Evolutionary conservation across 192 early-diverging fungal genomes (phyloP).

Genomic region (Phycomyces nitens): DNA sequence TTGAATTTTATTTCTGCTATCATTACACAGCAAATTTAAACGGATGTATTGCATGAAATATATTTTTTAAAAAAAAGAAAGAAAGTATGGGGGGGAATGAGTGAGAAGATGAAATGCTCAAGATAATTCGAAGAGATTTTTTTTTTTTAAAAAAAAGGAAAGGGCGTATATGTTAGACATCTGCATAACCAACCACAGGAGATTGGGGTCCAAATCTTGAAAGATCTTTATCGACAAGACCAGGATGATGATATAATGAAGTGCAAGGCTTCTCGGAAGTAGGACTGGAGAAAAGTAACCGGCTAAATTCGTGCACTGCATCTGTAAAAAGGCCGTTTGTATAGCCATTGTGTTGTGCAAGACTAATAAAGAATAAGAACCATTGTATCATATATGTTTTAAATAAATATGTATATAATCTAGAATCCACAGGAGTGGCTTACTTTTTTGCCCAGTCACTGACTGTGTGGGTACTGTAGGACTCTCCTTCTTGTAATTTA

Average conservation of each 20-base stretch:
- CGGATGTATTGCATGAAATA: no score
- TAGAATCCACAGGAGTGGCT: no score
- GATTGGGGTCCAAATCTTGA: neutral
- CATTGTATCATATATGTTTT: no score
- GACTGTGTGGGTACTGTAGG: slow-evolving; percentile 74
- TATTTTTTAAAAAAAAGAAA: no score
- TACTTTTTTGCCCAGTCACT: slow-evolving; percentile 81
- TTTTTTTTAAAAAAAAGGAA: no score
- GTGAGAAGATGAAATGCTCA: neutral
- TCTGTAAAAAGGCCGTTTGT: slow-evolving; percentile 62
- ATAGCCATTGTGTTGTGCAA: slow-evolving; percentile 60
- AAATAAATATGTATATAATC: no score
- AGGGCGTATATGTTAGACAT: neutral
- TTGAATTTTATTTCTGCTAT: no score
- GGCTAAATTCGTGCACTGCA: slow-evolving; percentile 60
- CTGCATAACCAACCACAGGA: slow-evolving; percentile 12
- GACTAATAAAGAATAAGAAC: slow-evolving; percentile 20
- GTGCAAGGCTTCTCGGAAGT: neutral
- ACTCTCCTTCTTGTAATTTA: slow-evolving; percentile 75
- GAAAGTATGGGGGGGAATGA: neutral
- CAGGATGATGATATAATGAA: slow-evolving; percentile 1
- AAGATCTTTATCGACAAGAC: no score
- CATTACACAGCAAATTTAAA: no score
- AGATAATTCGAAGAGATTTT: no score
- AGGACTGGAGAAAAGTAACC: slow-evolving; percentile 52